A percentile compares a stretch with the other conserved stretches of the same genome.
Conservation (phyloP, 2,329 filamentous ascomycete genomes). For the Aureobasidium subglaciale region DNA sequence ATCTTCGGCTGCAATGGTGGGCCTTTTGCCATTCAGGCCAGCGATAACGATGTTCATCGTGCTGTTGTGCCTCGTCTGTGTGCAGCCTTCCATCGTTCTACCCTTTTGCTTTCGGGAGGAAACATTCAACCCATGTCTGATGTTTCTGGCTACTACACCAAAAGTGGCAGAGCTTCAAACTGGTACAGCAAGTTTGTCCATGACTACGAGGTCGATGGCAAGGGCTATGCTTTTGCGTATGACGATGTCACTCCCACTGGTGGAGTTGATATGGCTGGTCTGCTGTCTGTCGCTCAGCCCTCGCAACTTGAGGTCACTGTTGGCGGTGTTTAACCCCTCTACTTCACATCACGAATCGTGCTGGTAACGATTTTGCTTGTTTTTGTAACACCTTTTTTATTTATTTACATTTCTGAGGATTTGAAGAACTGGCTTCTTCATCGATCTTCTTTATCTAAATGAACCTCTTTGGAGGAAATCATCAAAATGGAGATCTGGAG, state of each 20-base stretch:
- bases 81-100: constrained; percentile 69
- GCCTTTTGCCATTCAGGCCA: constrained; percentile 46
- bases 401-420: not conserved
- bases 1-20: constrained; percentile 63
- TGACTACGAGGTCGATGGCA: constrained; percentile 49
- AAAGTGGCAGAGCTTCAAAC: constrained; percentile 28
- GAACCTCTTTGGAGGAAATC: not conserved
- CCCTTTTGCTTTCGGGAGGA: constrained; percentile 49
- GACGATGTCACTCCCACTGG: constrained; percentile 59
- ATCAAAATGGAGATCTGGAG: not conserved
- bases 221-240: constrained; percentile 61
- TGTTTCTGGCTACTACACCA: constrained; percentile 39
- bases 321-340: constrained; percentile 31
- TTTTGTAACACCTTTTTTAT: not conserved
- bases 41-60: constrained; percentile 34
- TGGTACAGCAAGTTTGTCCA: constrained; percentile 57
- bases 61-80: constrained; percentile 67
- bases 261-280: constrained; percentile 47
- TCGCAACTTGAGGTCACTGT: constrained; percentile 40
- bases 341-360: not conserved
- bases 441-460: not conserved
- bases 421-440: not conserved
- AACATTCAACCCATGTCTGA: constrained; percentile 38
- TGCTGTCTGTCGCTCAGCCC: constrained; percentile 38
- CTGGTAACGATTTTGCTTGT: not conserved